These are phyloP conservation scores for Colletotrichum sp. DNA, from an alignment of 2,329 filamentous ascomycete species.

Conservation along the genomic window DNA sequence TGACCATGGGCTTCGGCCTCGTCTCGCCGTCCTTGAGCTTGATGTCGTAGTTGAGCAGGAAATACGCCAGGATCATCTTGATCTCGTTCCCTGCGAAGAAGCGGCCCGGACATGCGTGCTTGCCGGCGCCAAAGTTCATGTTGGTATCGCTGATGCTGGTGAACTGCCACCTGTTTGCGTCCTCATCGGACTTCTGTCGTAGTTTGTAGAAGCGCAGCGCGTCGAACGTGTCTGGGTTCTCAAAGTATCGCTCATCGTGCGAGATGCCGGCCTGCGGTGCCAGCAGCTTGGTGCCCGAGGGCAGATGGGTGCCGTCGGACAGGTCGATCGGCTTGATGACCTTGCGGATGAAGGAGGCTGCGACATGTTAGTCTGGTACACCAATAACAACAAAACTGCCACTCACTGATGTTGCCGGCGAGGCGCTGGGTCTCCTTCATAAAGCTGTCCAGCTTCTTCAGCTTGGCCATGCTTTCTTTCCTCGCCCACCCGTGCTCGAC, in stretches of 20 bases:
- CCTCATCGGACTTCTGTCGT: conserved; percentile 40
- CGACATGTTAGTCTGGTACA: conserved; percentile 21
- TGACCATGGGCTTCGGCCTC: conserved; percentile 42
- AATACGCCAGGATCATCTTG: conserved; percentile 47
- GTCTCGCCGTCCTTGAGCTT: conserved; percentile 40
- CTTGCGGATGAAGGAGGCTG: conserved; percentile 50
- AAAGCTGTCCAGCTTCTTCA: conserved; percentile 54
- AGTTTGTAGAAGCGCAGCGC: conserved; percentile 53
- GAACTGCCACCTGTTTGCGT: conserved; percentile 46
- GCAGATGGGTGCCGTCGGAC: conserved; percentile 48
- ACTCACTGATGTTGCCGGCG: conserved; percentile 47
- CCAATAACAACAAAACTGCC: neutral
- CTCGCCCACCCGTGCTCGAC: conserved; percentile 44
- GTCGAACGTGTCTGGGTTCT: conserved; percentile 49
- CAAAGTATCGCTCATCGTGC: conserved; percentile 43
- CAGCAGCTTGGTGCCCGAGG: conserved; percentile 46
- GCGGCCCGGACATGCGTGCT: conserved; percentile 52
- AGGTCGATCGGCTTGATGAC: conserved; percentile 49
- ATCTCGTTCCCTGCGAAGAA: conserved; percentile 53
- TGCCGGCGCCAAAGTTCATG: conserved; percentile 52
- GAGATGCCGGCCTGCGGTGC: conserved; percentile 46
- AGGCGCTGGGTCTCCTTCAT: conserved; percentile 49
- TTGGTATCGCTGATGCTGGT: conserved; percentile 45
- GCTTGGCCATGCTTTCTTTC: conserved; percentile 47
- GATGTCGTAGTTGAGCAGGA: conserved; percentile 48